Conservation (phyloP, 345 rosid species). For the Eucalyptus coolabah region DNA sequence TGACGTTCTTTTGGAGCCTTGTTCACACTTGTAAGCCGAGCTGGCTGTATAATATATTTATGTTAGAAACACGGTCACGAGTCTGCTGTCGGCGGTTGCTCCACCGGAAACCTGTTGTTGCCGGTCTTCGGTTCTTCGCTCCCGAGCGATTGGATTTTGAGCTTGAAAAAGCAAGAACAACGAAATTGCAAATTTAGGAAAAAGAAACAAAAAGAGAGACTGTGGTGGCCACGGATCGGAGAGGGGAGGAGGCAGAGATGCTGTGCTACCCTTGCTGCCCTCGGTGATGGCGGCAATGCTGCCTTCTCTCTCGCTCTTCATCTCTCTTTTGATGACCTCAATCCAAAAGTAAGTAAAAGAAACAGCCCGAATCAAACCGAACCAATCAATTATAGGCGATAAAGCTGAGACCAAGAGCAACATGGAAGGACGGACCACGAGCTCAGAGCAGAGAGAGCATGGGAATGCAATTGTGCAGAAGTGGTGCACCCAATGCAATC, state of each 20-base stretch:
- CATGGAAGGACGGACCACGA: too few relatives aligned
- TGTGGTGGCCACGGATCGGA: fast-evolving
- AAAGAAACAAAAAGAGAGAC: neutral
- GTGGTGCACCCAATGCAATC: too few relatives aligned
- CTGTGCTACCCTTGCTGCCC: neutral
- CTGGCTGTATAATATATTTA: neutral
- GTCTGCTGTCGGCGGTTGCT: neutral
- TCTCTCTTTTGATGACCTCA: neutral
- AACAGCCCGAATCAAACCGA: fast-evolving
- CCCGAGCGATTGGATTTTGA: neutral
- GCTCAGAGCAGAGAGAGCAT: too few relatives aligned
- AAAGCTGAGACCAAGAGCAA: too few relatives aligned
- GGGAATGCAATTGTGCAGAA: too few relatives aligned
- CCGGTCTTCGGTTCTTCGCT: neutral
- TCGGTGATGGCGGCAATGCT: fast-evolving
- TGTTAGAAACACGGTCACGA: neutral
- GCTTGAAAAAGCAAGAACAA: neutral
- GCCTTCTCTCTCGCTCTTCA: neutral
- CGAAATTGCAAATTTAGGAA: neutral
- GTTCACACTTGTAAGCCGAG: neutral
- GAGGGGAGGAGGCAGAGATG: neutral
- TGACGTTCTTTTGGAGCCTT: slow-evolving; percentile 21
- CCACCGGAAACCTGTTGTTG: neutral
- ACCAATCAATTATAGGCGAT: too few relatives aligned
- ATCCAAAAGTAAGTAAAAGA: fast-evolving